These are phyloP conservation scores for Zychaea mexicana DNA, from an alignment of 371 early-diverging fungal species.

Conservation along the genomic window DNA sequence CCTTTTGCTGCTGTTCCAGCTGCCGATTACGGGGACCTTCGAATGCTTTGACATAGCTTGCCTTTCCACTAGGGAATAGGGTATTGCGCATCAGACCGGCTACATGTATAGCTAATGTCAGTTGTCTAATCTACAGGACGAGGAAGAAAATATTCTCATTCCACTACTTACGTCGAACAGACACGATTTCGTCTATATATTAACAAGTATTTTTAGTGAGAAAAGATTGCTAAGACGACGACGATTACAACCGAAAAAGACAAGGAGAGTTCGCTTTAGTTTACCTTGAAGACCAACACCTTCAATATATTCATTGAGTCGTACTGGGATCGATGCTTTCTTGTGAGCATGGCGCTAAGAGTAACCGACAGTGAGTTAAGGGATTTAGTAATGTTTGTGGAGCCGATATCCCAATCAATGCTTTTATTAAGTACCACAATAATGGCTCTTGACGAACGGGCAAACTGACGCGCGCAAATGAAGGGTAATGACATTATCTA, in stretches of 20 bases:
- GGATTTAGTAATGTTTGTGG: neutral
- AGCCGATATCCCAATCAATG: neutral
- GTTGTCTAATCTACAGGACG: too few relatives aligned
- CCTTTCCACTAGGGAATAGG: slow-evolving; percentile 45
- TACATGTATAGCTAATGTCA: too few relatives aligned
- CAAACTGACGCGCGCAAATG: neutral
- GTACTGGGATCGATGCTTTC: slow-evolving; percentile 44
- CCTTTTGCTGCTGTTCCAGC: slow-evolving; percentile 19
- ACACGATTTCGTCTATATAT: slow-evolving; percentile 40
- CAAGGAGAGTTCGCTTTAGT: neutral
- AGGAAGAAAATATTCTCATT: too few relatives aligned
- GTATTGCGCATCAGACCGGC: slow-evolving; percentile 59
- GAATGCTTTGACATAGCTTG: slow-evolving; percentile 30
- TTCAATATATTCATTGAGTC: slow-evolving; percentile 42
- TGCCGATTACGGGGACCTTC: slow-evolving; percentile 26
- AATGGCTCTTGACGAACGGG: neutral
- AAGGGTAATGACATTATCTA: slow-evolving; percentile 1
- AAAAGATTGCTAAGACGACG: neutral
- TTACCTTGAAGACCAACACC: slow-evolving; percentile 46
- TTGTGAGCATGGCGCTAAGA: slow-evolving; percentile 46
- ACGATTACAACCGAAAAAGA: neutral
- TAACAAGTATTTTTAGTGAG: neutral
- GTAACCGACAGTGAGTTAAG: neutral
- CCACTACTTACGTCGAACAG: slow-evolving; percentile 47
- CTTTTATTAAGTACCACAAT: neutral